Evolutionary conservation across 2,329 filamentous ascomycete genomes (phyloP).

Genomic region (Bipolaris victoriae): DNA sequence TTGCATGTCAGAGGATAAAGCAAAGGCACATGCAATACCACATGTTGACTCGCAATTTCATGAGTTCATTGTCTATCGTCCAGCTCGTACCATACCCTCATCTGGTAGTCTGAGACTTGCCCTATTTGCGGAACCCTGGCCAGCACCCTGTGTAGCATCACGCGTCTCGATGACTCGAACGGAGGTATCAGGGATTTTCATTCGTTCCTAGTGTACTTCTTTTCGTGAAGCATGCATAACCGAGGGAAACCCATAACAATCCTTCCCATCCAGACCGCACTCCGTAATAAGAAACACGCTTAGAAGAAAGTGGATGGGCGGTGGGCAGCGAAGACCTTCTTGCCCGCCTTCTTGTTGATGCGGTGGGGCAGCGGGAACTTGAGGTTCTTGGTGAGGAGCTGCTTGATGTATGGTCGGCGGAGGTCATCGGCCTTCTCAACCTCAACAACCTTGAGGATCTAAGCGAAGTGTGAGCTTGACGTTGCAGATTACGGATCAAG

Average conservation of each 20-base stretch:
- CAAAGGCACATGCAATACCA: neutral
- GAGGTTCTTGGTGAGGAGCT: constrained; percentile 92
- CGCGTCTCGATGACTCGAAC: constrained; percentile 30
- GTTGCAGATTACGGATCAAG: neutral
- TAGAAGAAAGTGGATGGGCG: constrained; percentile 98
- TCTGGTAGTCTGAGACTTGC: constrained; percentile 6
- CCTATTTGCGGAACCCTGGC: constrained; percentile 9
- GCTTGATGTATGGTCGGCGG: constrained; percentile 99
- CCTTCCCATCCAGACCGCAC: constrained; percentile 48
- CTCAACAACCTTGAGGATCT: constrained; percentile 99
- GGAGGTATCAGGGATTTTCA: constrained; percentile 51
- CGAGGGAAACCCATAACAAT: constrained; percentile 49
- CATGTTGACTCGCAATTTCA: constrained; percentile 10
- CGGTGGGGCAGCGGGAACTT: constrained; percentile 99
- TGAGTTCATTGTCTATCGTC: constrained; percentile 22
- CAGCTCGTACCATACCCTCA: constrained; percentile 8
- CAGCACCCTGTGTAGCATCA: constrained; percentile 29
- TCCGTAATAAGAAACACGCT: constrained; percentile 55
- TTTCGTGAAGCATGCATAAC: constrained; percentile 51
- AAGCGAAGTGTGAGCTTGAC: constrained; percentile 16
- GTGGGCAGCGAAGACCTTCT: constrained; percentile 91
- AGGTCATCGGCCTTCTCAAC: constrained; percentile 92
- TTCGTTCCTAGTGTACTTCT: constrained; percentile 53
- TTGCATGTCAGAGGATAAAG: constrained; percentile 2
- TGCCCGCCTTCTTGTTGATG: constrained; percentile 78